phyloP scores from a whole-genome alignment of 805 yeast species.

The Sungouiella thailandica region DNA sequence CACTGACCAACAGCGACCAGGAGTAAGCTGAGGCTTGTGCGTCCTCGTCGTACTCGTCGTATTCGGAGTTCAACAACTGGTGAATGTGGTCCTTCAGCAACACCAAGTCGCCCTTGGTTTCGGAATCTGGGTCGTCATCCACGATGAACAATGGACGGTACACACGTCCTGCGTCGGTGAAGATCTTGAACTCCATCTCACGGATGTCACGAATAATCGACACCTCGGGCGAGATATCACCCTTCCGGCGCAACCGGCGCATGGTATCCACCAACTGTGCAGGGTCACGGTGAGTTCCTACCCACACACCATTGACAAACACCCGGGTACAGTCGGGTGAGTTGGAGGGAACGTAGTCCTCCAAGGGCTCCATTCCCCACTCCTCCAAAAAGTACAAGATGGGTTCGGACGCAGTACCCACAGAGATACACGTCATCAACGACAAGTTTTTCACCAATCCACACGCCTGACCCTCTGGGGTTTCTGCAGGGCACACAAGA shows the following conservation, averaged over 20 bases:
- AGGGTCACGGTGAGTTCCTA: constrained; percentile 97
- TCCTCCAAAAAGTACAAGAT: constrained; percentile 90
- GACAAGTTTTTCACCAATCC: constrained; percentile 96
- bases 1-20: constrained; percentile 78
- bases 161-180: constrained; percentile 98
- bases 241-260: constrained; percentile 87
- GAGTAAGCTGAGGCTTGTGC: constrained; percentile 53
- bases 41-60: constrained; percentile 56
- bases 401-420: constrained; percentile 96
- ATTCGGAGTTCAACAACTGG: constrained; percentile 57
- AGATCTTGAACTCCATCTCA: constrained; percentile 91
- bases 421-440: constrained; percentile 95
- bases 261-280: constrained; percentile 86
- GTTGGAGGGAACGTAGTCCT: constrained; percentile 90
- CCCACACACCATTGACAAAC: constrained; percentile 99
- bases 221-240: constrained; percentile 94
- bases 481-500: constrained; percentile 98
- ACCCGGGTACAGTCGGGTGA: constrained; percentile 89
- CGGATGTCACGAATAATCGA: constrained; percentile 95
- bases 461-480: constrained; percentile 99
- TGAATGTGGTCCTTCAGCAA: constrained; percentile 81
- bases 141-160: constrained; percentile 95
- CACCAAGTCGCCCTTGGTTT: constrained; percentile 68
- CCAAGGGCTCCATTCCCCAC: constrained; percentile 99
- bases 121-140: constrained; percentile 72